A percentile compares a stretch with the other conserved stretches of the same genome.
Conservation (phyloP, 2,329 filamentous ascomycete genomes). For the Bipolaris oryzae region DNA sequence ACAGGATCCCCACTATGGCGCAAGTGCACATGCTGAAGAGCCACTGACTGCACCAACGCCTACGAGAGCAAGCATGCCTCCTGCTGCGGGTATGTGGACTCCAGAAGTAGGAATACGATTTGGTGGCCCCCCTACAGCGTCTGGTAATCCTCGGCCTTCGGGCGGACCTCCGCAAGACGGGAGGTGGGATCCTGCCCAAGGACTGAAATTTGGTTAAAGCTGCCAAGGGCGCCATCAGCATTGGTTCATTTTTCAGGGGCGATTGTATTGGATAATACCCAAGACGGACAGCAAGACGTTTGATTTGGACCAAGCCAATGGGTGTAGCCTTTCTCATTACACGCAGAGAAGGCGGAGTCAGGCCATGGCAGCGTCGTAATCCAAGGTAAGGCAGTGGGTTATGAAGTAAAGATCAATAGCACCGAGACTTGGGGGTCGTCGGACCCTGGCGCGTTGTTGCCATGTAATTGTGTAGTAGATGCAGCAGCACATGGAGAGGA, state of each 20-base stretch:
- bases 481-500: slow-evolving; percentile 1
- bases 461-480: slow-evolving; percentile 2
- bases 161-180: slow-evolving; percentile 45
- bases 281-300: neutral
- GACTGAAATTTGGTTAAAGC: slow-evolving; percentile 48
- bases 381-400: neutral
- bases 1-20: slow-evolving; percentile 65
- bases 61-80: slow-evolving; percentile 46
- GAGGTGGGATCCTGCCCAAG: slow-evolving; percentile 49
- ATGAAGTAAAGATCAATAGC: neutral
- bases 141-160: slow-evolving; percentile 39
- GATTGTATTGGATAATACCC: slow-evolving; percentile 8
- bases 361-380: neutral
- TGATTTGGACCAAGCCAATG: neutral
- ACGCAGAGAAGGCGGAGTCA: neutral
- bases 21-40: slow-evolving; percentile 53
- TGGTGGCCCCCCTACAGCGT: slow-evolving; percentile 52
- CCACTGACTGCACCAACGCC: slow-evolving; percentile 60
- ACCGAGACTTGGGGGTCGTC: neutral
- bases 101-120: slow-evolving; percentile 84
- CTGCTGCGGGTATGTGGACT: slow-evolving; percentile 70
- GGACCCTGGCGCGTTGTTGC: neutral
- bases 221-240: neutral
- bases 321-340: neutral
- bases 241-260: neutral